Evolutionary conservation across 805 yeast species (phyloP).

Genomic region (Zygosaccharomyces lentus): DNA sequence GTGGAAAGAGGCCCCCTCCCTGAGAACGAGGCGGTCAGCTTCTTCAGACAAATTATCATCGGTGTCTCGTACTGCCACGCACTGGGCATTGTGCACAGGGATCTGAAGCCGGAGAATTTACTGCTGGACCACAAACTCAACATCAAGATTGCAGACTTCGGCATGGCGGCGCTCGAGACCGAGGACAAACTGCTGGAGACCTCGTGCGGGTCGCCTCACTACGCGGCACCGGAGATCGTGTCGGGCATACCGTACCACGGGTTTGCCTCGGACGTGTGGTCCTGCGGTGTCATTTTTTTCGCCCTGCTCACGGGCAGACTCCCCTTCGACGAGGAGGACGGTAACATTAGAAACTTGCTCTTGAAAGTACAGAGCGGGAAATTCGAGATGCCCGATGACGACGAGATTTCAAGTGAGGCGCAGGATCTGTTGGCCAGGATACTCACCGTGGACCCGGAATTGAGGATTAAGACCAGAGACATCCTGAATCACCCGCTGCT

Average conservation of each 20-base stretch:
- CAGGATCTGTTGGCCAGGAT: constrained; percentile 76
- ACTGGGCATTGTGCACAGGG: constrained; percentile 84
- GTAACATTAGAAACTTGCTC: constrained; percentile 79
- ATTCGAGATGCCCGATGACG: constrained; percentile 74
- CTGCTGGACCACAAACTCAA: constrained; percentile 76
- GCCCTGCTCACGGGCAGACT: constrained; percentile 92
- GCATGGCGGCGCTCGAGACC: constrained; percentile 96
- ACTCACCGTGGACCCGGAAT: constrained; percentile 75
- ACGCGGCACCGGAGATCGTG: constrained; percentile 97
- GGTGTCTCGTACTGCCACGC: constrained; percentile 85
- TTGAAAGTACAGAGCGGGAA: constrained; percentile 89
- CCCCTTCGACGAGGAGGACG: constrained; percentile 85
- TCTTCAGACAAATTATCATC: constrained; percentile 79
- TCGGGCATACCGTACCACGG: constrained; percentile 95
- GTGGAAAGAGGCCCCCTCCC: constrained; percentile 85
- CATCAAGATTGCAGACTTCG: constrained; percentile 96
- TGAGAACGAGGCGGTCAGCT: constrained; percentile 84
- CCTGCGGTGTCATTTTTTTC: constrained; percentile 92
- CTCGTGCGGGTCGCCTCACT: constrained; percentile 97
- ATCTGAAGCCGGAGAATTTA: constrained; percentile 77
- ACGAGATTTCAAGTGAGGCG: constrained; percentile 76
- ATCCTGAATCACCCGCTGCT: constrained; percentile 79
- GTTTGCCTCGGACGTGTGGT: constrained; percentile 96
- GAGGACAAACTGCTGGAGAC: constrained; percentile 81
- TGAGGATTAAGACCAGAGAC: constrained; percentile 72